A percentile compares a stretch with the other conserved stretches of the same genome.
Conservation (phyloP, 805 yeast genomes). For the Teunomyces funiuensis region DNA sequence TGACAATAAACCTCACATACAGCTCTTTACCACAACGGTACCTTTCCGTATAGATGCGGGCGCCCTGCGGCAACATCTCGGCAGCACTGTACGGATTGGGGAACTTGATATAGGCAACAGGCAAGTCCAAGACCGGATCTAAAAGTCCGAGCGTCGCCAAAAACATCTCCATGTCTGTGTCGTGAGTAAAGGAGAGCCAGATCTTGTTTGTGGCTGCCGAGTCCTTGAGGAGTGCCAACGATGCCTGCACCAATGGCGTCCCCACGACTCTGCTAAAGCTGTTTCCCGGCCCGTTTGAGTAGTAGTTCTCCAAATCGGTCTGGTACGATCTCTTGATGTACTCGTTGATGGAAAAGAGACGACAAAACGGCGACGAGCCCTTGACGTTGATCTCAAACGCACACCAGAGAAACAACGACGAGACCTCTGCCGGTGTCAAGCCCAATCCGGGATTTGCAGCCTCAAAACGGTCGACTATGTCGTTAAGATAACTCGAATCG, state of each 20-base stretch:
- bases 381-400: conserved; percentile 72
- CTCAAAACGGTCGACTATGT: conserved; percentile 57
- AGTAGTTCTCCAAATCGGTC: conserved; percentile 58
- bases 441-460: conserved; percentile 53
- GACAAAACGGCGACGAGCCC: conserved; percentile 68
- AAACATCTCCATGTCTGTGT: conserved; percentile 61
- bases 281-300: conserved; percentile 63
- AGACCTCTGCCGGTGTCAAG: conserved; percentile 53
- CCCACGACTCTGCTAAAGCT: conserved; percentile 60
- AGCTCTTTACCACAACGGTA: conserved; percentile 27
- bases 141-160: conserved; percentile 64
- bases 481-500: conserved; percentile 45
- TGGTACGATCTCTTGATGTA: conserved; percentile 62
- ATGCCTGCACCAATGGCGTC: conserved; percentile 50
- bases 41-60: conserved; percentile 40
- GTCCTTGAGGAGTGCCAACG: conserved; percentile 48
- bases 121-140: conserved; percentile 42
- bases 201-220: conserved; percentile 46
- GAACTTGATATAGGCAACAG: conserved; percentile 48
- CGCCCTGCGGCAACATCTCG: conserved; percentile 42
- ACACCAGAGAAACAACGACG: conserved; percentile 58
- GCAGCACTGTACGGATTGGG: conserved; percentile 46
- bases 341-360: conserved; percentile 65
- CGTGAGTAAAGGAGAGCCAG: conserved; percentile 75
- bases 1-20: conserved; percentile 40